These are phyloP conservation scores for Coprinopsis cinerea DNA, from an alignment of 768 basidiomycete genomes.

Conservation along the genomic window DNA sequence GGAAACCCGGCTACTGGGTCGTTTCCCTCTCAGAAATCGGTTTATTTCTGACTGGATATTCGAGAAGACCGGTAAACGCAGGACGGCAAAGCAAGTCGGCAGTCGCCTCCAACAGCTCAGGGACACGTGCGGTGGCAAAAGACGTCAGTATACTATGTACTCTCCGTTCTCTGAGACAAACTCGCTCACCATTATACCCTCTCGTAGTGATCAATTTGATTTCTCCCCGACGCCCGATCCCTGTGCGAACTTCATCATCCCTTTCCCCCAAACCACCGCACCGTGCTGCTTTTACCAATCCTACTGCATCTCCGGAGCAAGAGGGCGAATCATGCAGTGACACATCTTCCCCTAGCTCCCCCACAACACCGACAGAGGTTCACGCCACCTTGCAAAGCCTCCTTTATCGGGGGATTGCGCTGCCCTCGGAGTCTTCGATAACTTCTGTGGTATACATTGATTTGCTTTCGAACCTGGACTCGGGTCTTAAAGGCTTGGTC, in stretches of 20 bases:
- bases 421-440: conserved; percentile 21
- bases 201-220: conserved; percentile 41
- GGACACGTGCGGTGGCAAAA: conserved; percentile 67
- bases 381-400: conserved; percentile 28
- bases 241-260: conserved; percentile 21
- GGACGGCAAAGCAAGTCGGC: conserved; percentile 76
- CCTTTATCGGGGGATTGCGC: conserved; percentile 26
- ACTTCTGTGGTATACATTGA: conserved; percentile 42
- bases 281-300: conserved; percentile 17
- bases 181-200: conserved; percentile 8
- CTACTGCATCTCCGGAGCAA: conserved; percentile 22
- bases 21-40: conserved; percentile 74
- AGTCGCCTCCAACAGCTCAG: conserved; percentile 74
- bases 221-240: conserved; percentile 28
- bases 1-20: conserved; percentile 66
- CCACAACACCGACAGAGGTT: conserved; percentile 33
- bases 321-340: conserved; percentile 36
- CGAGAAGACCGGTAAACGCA: conserved; percentile 58
- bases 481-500: conserved; percentile 26
- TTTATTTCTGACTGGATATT: conserved; percentile 78
- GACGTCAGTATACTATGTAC: conserved; percentile 43
- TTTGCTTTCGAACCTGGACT: conserved; percentile 27
- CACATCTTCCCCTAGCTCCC: conserved; percentile 28
- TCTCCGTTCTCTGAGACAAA: not conserved
- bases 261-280: conserved; percentile 24